Evolutionary conservation across 352 stramenopile genomes (phyloP).

Genomic region (Pythium phragmitis): DNA sequence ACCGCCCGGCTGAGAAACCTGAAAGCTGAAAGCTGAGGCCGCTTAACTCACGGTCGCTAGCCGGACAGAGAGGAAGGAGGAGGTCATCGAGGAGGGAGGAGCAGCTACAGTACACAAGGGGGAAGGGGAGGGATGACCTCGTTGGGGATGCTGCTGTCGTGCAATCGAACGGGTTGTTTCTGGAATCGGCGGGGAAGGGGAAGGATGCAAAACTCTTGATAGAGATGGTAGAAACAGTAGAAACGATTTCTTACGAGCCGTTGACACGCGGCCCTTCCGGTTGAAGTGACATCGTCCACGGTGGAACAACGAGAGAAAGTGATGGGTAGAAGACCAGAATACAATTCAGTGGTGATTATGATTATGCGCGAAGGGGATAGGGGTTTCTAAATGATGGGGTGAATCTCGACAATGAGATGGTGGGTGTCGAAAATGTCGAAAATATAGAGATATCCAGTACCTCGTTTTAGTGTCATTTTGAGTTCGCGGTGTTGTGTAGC

Average conservation of each 20-base stretch:
- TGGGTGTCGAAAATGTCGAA: constrained; percentile 14
- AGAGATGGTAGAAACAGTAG: constrained; percentile 24
- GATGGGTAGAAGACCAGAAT: constrained; percentile 3
- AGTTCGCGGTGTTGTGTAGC: neutral
- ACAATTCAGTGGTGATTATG: neutral
- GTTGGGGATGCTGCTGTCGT: constrained; percentile 12
- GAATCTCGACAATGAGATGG: constrained; percentile 19
- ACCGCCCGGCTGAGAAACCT: constrained; percentile 2
- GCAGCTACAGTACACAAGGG: neutral
- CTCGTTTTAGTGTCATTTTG: constrained; percentile 4
- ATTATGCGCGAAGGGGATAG: neutral
- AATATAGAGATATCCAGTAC: constrained; percentile 1
- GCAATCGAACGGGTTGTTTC: constrained; percentile 3
- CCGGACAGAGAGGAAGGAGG: neutral
- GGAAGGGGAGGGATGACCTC: constrained; percentile 25
- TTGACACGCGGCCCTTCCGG: constrained; percentile 19
- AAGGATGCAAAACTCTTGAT: neutral
- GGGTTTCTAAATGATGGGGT: constrained; percentile 11
- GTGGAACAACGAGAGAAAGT: constrained; percentile 9
- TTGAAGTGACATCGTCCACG: constrained; percentile 21
- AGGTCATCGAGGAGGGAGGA: neutral
- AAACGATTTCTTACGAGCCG: constrained; percentile 21
- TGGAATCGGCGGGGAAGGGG: constrained; percentile 3
- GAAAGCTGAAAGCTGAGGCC: neutral
- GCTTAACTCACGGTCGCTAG: constrained; percentile 3